Percentiles rank a stretch among this genome's conserved stretches.
phyloP scores from a whole-genome alignment of 1,284 basidiomycete species.

The Sphaerobolus stellatus region DNA sequence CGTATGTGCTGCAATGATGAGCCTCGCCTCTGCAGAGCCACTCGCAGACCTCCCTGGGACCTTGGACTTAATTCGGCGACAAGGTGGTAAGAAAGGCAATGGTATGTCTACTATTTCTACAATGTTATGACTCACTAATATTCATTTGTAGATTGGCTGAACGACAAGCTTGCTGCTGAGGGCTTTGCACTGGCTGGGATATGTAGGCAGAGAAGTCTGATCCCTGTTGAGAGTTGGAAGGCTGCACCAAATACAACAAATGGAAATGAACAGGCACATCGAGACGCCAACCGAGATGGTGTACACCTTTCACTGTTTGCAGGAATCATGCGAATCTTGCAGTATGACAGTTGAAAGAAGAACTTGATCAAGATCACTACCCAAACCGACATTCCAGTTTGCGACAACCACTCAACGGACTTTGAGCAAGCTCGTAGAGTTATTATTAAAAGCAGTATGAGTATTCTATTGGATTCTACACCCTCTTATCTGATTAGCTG shows the following conservation, averaged over 20 bases:
- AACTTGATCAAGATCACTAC: too few species aligned
- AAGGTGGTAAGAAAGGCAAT: constrained; percentile 19
- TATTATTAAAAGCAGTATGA: too few species aligned
- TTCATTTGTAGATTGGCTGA: constrained; percentile 27
- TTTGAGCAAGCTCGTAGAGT: too few species aligned
- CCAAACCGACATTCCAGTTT: too few species aligned
- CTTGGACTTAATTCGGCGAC: constrained; percentile 17
- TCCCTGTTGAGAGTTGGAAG: constrained; percentile 25
- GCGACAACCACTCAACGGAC: too few species aligned
- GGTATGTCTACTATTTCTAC: too few species aligned
- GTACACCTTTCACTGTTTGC: background rate
- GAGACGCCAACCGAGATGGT: background rate
- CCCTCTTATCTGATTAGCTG: too few species aligned
- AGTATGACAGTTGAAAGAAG: too few species aligned
- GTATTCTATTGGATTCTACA: too few species aligned
- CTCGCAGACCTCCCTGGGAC: constrained; percentile 15
- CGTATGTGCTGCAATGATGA: constrained; percentile 6
- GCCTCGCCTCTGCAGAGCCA: background rate
- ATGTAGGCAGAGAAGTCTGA: constrained; percentile 26
- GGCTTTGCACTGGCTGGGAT: constrained; percentile 24
- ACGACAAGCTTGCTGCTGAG: constrained; percentile 20
- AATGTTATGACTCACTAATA: too few species aligned
- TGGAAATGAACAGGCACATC: constrained; percentile 25
- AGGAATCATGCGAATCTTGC: background rate
- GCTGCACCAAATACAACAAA: constrained; percentile 24